Evolutionary conservation across 352 stramenopile genomes (phyloP).

Genomic region (Elongisporangium anandrum): DNA sequence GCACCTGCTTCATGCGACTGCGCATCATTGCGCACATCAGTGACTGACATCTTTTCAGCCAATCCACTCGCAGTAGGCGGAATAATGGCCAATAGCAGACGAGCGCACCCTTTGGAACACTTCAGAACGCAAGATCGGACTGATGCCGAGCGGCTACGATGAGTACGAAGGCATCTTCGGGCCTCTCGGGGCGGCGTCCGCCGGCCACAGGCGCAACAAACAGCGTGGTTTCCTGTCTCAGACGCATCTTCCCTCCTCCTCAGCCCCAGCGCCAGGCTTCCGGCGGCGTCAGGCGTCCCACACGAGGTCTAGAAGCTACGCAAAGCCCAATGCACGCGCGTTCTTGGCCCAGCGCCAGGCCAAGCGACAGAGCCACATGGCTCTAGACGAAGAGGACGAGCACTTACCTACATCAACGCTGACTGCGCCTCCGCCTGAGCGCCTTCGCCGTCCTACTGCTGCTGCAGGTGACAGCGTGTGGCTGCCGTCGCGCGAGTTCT

Average conservation of each 20-base stretch:
- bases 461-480: conserved; percentile 40
- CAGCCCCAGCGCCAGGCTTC: background rate
- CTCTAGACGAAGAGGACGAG: background rate
- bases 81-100: background rate
- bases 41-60: background rate
- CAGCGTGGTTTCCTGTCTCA: background rate
- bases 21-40: background rate
- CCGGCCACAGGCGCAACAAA: background rate
- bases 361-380: conserved; percentile 2
- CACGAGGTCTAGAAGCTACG: background rate
- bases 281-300: conserved; percentile 11
- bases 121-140: background rate
- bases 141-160: conserved; percentile 39
- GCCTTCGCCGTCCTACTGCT: conserved; percentile 3
- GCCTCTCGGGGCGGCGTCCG: conserved; percentile 12
- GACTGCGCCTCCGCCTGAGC: background rate
- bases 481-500: conserved; percentile 66
- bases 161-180: conserved; percentile 66
- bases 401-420: background rate
- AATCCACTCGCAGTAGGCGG: background rate
- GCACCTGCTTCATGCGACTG: conserved; percentile 12
- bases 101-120: background rate
- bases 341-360: conserved; percentile 18
- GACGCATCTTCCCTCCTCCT: background rate
- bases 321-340: background rate